Percentiles rank a stretch among this genome's conserved stretches.
phyloP scores from a whole-genome alignment of 805 yeast genomes.

The Allodekkera sacchari region DNA sequence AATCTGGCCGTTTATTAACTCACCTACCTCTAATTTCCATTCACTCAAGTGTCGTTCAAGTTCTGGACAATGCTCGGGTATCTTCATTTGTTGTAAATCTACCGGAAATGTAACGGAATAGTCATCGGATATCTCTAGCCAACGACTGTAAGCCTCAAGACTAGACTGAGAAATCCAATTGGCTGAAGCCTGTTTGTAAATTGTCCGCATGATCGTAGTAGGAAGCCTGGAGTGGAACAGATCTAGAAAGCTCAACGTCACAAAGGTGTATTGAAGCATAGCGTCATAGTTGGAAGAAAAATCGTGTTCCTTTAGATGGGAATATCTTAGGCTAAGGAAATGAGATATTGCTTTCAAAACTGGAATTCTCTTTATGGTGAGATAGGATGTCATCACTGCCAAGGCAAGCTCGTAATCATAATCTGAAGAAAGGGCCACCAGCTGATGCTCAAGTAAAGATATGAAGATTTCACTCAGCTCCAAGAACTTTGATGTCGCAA shows the following conservation, averaged over 20 bases:
- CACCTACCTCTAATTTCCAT: conserved; percentile 19
- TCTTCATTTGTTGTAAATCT: conserved; percentile 9
- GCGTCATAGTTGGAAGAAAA: conserved; percentile 14
- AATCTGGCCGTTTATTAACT: conserved; percentile 7
- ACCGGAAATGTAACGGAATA: conserved; percentile 16
- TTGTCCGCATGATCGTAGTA: conserved; percentile 12
- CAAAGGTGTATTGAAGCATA: conserved; percentile 22
- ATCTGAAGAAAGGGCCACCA: conserved; percentile 16
- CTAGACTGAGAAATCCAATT: conserved; percentile 22
- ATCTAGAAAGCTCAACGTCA: conserved; percentile 19
- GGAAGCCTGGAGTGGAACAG: conserved; percentile 19
- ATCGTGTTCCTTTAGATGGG: conserved; percentile 6
- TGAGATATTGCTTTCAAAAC: conserved; percentile 17
- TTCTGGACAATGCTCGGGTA: conserved; percentile 4
- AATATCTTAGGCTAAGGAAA: conserved; percentile 16
- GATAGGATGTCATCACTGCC: conserved; percentile 17
- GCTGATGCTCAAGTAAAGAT: conserved; percentile 11
- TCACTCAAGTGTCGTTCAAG: conserved; percentile 5
- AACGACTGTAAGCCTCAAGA: conserved; percentile 20
- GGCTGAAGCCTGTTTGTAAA: conserved; percentile 12
- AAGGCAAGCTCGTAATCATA: conserved; percentile 22
- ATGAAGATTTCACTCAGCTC: no score
- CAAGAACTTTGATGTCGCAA: no score
- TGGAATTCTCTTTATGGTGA: conserved; percentile 11
- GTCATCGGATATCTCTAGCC: conserved; percentile 17